Base-by-base conservation (phyloP, 345 rosid genomes). In the Aegle marmelos region DNA sequence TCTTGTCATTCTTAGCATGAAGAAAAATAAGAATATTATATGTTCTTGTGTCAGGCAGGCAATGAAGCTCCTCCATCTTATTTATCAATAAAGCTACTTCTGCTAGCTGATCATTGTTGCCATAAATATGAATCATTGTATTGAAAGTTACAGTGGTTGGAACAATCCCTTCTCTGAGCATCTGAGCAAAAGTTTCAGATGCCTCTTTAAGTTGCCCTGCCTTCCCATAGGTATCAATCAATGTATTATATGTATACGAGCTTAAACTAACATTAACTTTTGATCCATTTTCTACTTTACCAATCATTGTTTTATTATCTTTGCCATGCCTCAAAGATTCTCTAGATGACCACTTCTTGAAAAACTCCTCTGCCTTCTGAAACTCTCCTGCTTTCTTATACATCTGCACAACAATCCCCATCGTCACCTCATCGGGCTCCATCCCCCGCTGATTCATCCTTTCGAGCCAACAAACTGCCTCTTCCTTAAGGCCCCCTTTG, bases 121-220 rank as follows among this genome's bases (percentile, higher is more conserved):
- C 98, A 80, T 78, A 91, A 13, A 91, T 90, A 86, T 93, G 95
- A 79, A 95, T 92, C 92, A 95, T 85, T 2, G 95, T 90, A 68
- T 95, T 95, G 80, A 91, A 93, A 80, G 96, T 95, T 82, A 92
- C 96, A 0, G 95, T 92, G 16, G 94, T 93, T 24, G 94, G 98
- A 75, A 84, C 85, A 79, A 88, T 85, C 60, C 94, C 94, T 86
- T 88, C 91, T 74, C 79, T 85, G 9, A 93, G 86, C 98, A 93
- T 93, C 85, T 33, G 83, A 36, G 79, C 83, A 72, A 92, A 91
- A 34, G 88, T 89, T 69, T 90, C 86, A 9, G 88, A 88, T 28
- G 96, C 97, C 75, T 95, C 96, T 83, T 85, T 85, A 24, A 92
- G 76, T 74, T 84, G 90, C 16, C 99, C 97, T 0, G 93, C 88